Conservation (phyloP, 2,329 filamentous ascomycete genomes). For the Shiraia sp. region DNA sequence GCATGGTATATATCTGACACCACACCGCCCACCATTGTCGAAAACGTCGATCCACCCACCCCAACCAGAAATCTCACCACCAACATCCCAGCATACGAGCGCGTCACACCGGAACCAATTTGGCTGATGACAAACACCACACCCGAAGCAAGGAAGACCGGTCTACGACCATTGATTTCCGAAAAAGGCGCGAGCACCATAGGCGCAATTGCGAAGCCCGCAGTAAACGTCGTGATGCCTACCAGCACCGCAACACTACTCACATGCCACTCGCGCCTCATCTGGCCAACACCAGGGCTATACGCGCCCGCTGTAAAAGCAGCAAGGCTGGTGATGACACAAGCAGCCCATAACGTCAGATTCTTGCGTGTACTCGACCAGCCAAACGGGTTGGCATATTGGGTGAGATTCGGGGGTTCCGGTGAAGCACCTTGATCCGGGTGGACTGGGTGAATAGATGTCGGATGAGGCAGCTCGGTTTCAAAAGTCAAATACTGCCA, state of each 20-base stretch:
- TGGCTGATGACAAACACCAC: constrained; percentile 73
- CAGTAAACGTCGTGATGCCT: constrained; percentile 80
- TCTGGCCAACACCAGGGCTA: constrained; percentile 67
- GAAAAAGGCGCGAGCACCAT: constrained; percentile 89
- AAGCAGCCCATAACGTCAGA: constrained; percentile 73
- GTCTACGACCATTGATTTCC: constrained; percentile 84
- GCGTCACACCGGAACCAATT: constrained; percentile 72
- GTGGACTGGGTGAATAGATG: constrained; percentile 40
- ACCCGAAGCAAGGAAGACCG: constrained; percentile 77
- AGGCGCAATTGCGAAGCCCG: constrained; percentile 75
- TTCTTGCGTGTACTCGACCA: constrained; percentile 74
- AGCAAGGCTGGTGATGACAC: constrained; percentile 73
- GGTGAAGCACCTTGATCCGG: constrained; percentile 52
- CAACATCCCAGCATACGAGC: constrained; percentile 72
- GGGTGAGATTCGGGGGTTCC: constrained; percentile 65
- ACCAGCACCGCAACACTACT: constrained; percentile 68
- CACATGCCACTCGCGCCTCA: constrained; percentile 68
- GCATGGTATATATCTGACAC: constrained; percentile 84
- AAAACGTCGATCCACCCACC: constrained; percentile 76
- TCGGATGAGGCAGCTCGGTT: constrained; percentile 58
- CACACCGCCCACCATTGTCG: constrained; percentile 90
- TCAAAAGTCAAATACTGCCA: constrained; percentile 67
- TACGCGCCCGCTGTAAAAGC: constrained; percentile 84
- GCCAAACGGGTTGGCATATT: constrained; percentile 70
- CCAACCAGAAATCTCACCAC: constrained; percentile 76